Evolutionary conservation across 345 rosid species (phyloP), one percentile per base, ranked within the genome.

Genomic region (Reutealis trisperma): DNA sequence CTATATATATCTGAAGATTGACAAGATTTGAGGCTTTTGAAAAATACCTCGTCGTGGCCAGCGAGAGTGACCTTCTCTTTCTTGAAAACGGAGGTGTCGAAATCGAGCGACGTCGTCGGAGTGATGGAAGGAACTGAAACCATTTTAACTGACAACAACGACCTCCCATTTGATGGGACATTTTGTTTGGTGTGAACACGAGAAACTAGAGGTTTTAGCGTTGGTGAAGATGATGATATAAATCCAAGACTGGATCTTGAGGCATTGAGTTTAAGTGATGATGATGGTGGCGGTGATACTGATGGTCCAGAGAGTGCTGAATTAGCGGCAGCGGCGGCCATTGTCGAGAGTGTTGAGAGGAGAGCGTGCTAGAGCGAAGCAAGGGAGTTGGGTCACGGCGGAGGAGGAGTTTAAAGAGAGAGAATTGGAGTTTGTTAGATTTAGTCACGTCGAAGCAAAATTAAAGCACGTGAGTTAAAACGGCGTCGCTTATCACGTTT

Each of bases 21-120:
- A 54, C 5, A 16, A 19, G 59, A 14, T 27, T 61, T 61, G 37
- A 61, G 37, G 9, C 41, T 37, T 41, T 42, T 44, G 8, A 10
- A 27, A 21, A 27, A 12, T 61, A 90, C 98, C 95, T 93, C 98
- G 0, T 90, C 93, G 78, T 88, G 84, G 24, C 97, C 97, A 63
- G 93, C 94, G 24, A 93, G 92, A 45, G 92, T 84, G 72, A 90
- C 69, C 85, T 87, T 88, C 85, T 93, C 98, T 87, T 93, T 93
- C 69, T 87, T 89, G 85, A 93, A 93, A 8, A 92, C 90, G 49
- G 93, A 84, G 49, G 93, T 90, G 78, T 91, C 92, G 70, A 93
- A 90, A 82, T 91, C 93, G 59, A 90, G 85, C 6, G 74, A 68
- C 21, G 25, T 27, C 42, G 58, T 25, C 25, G 42, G 64, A 52